A percentile compares a stretch with the other conserved stretches of the same genome.
Evolutionary conservation across 2,329 filamentous ascomycete genomes (phyloP).

Genomic region (Cryphonectria japonica): DNA sequence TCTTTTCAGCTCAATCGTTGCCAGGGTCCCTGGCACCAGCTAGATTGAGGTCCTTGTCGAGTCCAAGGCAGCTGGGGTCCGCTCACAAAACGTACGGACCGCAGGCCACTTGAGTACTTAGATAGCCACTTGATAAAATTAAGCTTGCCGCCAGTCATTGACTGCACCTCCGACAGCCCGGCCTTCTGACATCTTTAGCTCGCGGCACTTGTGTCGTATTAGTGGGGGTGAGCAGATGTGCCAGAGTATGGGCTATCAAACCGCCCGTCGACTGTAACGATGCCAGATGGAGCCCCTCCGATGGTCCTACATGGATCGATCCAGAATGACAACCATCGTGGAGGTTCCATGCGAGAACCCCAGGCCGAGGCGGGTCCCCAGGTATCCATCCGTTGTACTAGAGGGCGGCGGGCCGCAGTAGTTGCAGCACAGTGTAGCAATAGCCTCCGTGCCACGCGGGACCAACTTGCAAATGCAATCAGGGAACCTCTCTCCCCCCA

Average conservation of each 20-base stretch:
- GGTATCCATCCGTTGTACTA: neutral
- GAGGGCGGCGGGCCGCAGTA: neutral
- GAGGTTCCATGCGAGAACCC: slow-evolving; percentile 9
- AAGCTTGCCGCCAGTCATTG: neutral
- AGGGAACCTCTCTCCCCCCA: neutral
- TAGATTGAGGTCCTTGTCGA: neutral
- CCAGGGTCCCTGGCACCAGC: neutral
- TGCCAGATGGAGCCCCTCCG: neutral
- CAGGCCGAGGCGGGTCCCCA: neutral
- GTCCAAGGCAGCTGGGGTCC: neutral
- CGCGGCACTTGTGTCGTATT: neutral
- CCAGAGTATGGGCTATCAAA: neutral
- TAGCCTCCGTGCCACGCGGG: neutral
- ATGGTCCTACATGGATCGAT: neutral
- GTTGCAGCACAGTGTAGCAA: slow-evolving; percentile 19
- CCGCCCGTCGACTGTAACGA: neutral
- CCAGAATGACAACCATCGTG: neutral
- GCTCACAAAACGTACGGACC: neutral
- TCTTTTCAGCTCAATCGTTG: neutral
- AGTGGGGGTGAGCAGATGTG: neutral
- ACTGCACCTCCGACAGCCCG: neutral
- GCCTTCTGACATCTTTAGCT: neutral
- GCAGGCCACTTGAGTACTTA: neutral
- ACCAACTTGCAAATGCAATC: neutral
- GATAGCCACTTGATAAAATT: neutral